Base-by-base conservation (phyloP, 2,329 filamentous ascomycete genomes). In the Cytospora piceae region DNA sequence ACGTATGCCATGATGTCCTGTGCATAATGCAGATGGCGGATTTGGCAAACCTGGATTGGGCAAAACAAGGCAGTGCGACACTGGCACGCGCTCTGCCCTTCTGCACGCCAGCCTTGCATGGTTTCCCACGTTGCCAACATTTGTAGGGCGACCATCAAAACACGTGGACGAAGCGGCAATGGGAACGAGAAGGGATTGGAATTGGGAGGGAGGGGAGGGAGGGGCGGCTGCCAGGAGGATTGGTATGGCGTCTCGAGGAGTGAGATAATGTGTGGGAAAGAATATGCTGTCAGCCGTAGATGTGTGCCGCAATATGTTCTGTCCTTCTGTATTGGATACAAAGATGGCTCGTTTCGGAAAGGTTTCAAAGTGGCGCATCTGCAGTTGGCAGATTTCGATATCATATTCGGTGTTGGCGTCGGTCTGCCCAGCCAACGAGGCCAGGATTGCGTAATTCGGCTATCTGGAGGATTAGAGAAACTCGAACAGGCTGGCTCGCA, bases 21-120 rank as follows among this genome's bases (percentile, higher is more conserved):
- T 63, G 60, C 60, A 63, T 63, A 39, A 63, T 49, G 60, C 60
- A 63, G 29, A 63, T 51, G 49, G 49, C 37, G 15, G 37, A 39
- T 39, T 42, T 57, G 39, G 29, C 56, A 42, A 51, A 53, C 60
- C 42, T 51, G 46, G 39, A 31, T 51, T 51, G 52, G 27, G 39
- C 52, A 22, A 46, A 22, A 63, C 60, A 63, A 53, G 60, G 53
- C n/a, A 37, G 53, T 57, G 60, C 56, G 60, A 63, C 53, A 34
- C 31, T 63, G 60, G 53, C 29, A 27, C 53, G 53, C 46, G 24
- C 53, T 37, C 20, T 62, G 60, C 60, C 37, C 37, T 39, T 15
- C 37, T 39, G 37, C 37, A 39, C 37, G 15, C 12, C 37, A 39
- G 12, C 37, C 37, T 49, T 62, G 60, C 60, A 63, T 63, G 53